Conservation (phyloP, 768 basidiomycete species). For the Boletus subparvulus region DNA sequence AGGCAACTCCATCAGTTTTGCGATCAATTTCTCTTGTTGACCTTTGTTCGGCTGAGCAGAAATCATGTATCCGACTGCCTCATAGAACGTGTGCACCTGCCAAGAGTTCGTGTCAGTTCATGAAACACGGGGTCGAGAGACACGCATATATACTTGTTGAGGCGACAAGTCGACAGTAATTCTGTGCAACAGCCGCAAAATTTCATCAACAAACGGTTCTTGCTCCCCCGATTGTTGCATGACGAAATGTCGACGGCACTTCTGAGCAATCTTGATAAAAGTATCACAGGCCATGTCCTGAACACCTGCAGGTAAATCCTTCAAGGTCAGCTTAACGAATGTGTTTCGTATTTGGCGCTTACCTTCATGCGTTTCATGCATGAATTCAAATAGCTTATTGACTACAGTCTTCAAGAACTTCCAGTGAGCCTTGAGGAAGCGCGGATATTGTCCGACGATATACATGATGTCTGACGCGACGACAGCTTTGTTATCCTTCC, state of each 20-base stretch:
- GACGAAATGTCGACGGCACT: conserved; percentile 96
- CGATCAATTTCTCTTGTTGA: conserved; percentile 91
- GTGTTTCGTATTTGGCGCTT: neutral
- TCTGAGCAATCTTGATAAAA: conserved; percentile 99
- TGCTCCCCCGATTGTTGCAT: conserved; percentile 97
- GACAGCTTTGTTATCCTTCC: conserved; percentile 99
- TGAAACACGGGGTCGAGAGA: neutral
- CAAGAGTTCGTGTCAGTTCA: conserved; percentile 9
- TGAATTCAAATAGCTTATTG: conserved; percentile 99
- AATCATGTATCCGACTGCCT: conserved; percentile 99
- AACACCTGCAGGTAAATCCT: conserved; percentile 58
- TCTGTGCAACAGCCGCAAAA: conserved; percentile 83
- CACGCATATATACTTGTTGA: conserved; percentile 53
- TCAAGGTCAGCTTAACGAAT: conserved; percentile 4
- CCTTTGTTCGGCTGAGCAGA: conserved; percentile 98
- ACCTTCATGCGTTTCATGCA: conserved; percentile 99
- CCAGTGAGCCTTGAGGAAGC: conserved; percentile 99
- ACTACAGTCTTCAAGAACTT: conserved; percentile 99
- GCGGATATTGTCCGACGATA: conserved; percentile 98
- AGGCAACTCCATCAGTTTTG: conserved; percentile 94
- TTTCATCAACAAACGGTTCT: conserved; percentile 98
- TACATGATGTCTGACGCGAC: conserved; percentile 98
- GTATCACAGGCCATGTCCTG: conserved; percentile 99
- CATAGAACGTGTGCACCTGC: conserved; percentile 94
- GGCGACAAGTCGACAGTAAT: conserved; percentile 95